Conservation (phyloP, 768 basidiomycete genomes). For the Lactifluus pinguis region DNA sequence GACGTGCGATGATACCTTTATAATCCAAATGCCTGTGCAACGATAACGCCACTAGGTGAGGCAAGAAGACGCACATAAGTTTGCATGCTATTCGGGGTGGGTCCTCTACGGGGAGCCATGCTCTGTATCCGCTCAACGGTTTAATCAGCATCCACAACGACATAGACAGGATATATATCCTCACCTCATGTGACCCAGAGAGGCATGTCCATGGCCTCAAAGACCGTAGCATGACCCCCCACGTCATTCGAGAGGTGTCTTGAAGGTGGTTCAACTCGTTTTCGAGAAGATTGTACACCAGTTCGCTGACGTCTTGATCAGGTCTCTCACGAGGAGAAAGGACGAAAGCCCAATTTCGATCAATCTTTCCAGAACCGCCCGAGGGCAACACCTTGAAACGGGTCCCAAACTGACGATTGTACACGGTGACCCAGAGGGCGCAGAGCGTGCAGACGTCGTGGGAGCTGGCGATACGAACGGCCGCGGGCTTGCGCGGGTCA, state of each 20-base stretch:
- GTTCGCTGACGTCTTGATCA: slow-evolving; percentile 13
- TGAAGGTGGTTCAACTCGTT: slow-evolving; percentile 4
- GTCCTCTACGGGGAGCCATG: not conserved
- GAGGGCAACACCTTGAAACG: slow-evolving; percentile 14
- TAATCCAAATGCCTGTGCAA: slow-evolving; percentile 10
- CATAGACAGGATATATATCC: not conserved
- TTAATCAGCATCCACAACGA: not conserved
- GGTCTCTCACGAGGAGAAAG: slow-evolving; percentile 13
- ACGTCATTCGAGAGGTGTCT: not conserved
- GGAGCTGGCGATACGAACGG: slow-evolving; percentile 12
- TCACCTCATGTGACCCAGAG: not conserved
- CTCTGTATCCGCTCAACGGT: not conserved
- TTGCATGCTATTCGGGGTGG: slow-evolving; percentile 4
- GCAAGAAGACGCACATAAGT: slow-evolving; percentile 15
- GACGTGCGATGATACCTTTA: slow-evolving; percentile 7
- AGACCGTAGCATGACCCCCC: not conserved
- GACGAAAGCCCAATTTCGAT: slow-evolving; percentile 11
- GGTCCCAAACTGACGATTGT: slow-evolving; percentile 13
- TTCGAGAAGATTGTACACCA: slow-evolving; percentile 11
- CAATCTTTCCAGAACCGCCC: slow-evolving; percentile 11
- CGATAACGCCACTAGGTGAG: slow-evolving; percentile 7
- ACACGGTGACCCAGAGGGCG: slow-evolving; percentile 13
- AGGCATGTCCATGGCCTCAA: slow-evolving; percentile 5
- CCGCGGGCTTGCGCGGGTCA: slow-evolving; percentile 12
- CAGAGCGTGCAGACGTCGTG: slow-evolving; percentile 15